phyloP scores from a whole-genome alignment of 805 yeast genomes.

The Spencermartinsiella europaea region DNA sequence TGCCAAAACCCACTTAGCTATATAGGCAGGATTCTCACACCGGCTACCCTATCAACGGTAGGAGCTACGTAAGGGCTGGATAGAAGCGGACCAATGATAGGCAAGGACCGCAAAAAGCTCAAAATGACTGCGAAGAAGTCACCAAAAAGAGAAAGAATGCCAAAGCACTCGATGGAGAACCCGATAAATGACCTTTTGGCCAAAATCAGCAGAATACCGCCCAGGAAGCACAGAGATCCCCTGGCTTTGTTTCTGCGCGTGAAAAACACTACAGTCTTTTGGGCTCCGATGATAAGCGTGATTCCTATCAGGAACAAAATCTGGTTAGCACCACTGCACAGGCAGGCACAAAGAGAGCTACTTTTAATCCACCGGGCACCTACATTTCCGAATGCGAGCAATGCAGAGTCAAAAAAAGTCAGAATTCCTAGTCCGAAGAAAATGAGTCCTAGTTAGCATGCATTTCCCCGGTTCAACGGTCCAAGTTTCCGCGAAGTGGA shows the following conservation, averaged over 20 bases:
- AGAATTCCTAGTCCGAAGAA: constrained; percentile 78
- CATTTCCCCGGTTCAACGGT: neutral
- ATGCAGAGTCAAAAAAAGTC: constrained; percentile 82
- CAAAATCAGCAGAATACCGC: constrained; percentile 74
- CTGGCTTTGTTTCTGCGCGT: constrained; percentile 81
- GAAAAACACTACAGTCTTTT: constrained; percentile 75
- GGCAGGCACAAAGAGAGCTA: neutral
- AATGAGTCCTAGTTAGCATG: constrained; percentile 42
- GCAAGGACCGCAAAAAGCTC: constrained; percentile 80
- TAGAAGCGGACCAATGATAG: constrained; percentile 79
- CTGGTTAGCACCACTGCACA: constrained; percentile 12
- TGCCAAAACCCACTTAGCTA: too few relatives aligned
- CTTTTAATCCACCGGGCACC: constrained; percentile 10
- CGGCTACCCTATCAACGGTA: constrained; percentile 54
- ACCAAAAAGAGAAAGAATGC: constrained; percentile 86
- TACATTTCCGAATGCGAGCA: constrained; percentile 84
- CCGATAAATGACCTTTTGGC: constrained; percentile 77
- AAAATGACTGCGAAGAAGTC: constrained; percentile 89
- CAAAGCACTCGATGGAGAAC: constrained; percentile 76
- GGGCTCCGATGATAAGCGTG: constrained; percentile 79
- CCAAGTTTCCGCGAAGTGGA: neutral
- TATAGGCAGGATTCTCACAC: constrained; percentile 63
- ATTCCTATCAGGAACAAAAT: constrained; percentile 76
- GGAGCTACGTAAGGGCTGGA: constrained; percentile 84
- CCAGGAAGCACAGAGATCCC: constrained; percentile 72